These are phyloP conservation scores for Cicer yamashitae DNA, from an alignment of 306 rosid species.

Conservation along the genomic window DNA sequence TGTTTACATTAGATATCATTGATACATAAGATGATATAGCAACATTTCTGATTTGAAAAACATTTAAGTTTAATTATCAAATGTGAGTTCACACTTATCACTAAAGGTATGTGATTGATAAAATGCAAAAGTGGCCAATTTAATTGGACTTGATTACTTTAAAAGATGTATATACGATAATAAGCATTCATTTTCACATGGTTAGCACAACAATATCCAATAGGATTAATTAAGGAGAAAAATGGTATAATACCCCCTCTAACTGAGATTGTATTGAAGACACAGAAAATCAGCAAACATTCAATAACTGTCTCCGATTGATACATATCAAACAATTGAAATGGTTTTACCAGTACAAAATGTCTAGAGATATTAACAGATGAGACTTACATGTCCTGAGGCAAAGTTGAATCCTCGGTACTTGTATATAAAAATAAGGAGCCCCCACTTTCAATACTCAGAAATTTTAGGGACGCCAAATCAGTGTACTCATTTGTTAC, in stretches of 20 bases:
- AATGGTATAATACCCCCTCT: conserved; percentile 27
- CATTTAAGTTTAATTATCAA: conserved; percentile 24
- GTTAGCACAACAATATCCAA: conserved; percentile 15
- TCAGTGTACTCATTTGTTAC: conserved; percentile 97
- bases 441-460: conserved; percentile 93
- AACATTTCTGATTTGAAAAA: conserved; percentile 35
- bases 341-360: conserved; percentile 39
- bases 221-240: conserved; percentile 32
- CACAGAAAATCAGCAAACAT: conserved; percentile 28
- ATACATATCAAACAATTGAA: conserved; percentile 40
- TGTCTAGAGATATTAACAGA: conserved; percentile 26
- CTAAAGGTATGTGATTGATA: conserved; percentile 26
- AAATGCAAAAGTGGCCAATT: conserved; percentile 24
- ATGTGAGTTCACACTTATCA: conserved; percentile 20
- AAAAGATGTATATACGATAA: conserved; percentile 9
- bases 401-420: conserved; percentile 93
- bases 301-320: conserved; percentile 20
- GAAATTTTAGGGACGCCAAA: conserved; percentile 91
- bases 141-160: conserved; percentile 21
- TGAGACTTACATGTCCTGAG: conserved; percentile 90
- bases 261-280: conserved; percentile 33
- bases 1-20: conserved; percentile 16
- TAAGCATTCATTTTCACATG: conserved; percentile 35
- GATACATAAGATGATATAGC: neutral
- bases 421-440: conserved; percentile 80